phyloP scores from a whole-genome alignment of 768 basidiomycete genomes.

The Scleroderma bovista region DNA sequence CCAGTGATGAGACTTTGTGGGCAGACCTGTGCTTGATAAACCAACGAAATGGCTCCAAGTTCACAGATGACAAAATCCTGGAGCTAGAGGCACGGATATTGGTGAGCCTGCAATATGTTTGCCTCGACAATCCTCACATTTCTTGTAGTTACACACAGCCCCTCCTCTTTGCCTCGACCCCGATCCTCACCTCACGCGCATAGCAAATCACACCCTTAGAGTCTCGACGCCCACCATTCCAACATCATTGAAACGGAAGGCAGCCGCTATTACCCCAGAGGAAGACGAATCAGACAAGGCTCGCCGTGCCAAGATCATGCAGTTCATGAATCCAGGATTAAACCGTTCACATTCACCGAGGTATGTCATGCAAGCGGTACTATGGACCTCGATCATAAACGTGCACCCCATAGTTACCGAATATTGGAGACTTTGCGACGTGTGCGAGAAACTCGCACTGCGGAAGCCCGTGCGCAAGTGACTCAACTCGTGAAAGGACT shows the following conservation, averaged over 20 bases:
- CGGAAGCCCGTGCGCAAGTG: constrained; percentile 14
- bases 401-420: constrained; percentile 40
- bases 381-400: not conserved
- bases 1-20: constrained; percentile 73
- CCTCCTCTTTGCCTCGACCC: constrained; percentile 78
- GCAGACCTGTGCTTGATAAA: constrained; percentile 72
- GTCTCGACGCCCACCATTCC: constrained; percentile 72
- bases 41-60: constrained; percentile 48
- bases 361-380: constrained; percentile 30
- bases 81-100: constrained; percentile 70
- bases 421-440: constrained; percentile 48
- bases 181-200: constrained; percentile 67
- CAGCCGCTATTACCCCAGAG: constrained; percentile 61
- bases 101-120: constrained; percentile 35
- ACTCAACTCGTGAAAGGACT: constrained; percentile 29
- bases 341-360: constrained; percentile 42
- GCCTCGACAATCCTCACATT: constrained; percentile 5
- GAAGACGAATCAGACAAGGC: constrained; percentile 74
- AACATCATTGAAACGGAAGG: constrained; percentile 71
- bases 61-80: constrained; percentile 68
- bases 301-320: constrained; percentile 66
- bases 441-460: constrained; percentile 22
- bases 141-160: constrained; percentile 59
- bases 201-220: constrained; percentile 69
- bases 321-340: constrained; percentile 67